phyloP scores from a whole-genome alignment of 208 protist species.

The Porcisia hertigi region DNA sequence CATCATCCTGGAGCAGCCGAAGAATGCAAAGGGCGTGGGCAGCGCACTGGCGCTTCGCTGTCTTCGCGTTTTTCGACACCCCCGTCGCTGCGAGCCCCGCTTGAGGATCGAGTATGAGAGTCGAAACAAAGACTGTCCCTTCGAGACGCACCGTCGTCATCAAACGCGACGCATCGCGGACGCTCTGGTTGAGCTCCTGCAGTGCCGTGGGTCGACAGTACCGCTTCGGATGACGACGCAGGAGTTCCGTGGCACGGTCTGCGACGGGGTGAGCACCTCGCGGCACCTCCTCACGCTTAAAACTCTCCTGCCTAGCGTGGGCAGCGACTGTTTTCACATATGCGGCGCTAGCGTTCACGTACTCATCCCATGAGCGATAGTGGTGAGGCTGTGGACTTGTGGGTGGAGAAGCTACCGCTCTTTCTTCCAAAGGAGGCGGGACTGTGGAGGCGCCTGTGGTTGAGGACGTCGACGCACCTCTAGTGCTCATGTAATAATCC shows the following conservation, averaged over 20 bases:
- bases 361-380: conserved; percentile 36
- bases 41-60: conserved; percentile 63
- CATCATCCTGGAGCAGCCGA: conserved; percentile 27
- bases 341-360: conserved; percentile 37
- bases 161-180: conserved; percentile 36
- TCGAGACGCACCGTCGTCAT: conserved; percentile 36
- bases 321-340: conserved; percentile 33
- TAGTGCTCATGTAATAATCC: conserved; percentile 51
- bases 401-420: not conserved
- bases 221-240: conserved; percentile 19
- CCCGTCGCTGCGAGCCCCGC: conserved; percentile 49
- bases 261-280: conserved; percentile 47
- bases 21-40: conserved; percentile 65
- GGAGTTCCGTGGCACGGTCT: conserved; percentile 48
- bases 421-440: conserved; percentile 25
- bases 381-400: not conserved
- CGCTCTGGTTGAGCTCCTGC: conserved; percentile 47
- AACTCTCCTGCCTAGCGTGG: conserved; percentile 14
- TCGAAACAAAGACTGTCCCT: conserved; percentile 46
- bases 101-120: conserved; percentile 43
- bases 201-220: conserved; percentile 30
- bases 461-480: not conserved
- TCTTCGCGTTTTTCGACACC: conserved; percentile 42
- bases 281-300: conserved; percentile 36
- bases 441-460: not conserved